These are phyloP conservation scores for Apiotrichum sp. DNA, from an alignment of 1,284 basidiomycete genomes.

Conservation along the genomic window DNA sequence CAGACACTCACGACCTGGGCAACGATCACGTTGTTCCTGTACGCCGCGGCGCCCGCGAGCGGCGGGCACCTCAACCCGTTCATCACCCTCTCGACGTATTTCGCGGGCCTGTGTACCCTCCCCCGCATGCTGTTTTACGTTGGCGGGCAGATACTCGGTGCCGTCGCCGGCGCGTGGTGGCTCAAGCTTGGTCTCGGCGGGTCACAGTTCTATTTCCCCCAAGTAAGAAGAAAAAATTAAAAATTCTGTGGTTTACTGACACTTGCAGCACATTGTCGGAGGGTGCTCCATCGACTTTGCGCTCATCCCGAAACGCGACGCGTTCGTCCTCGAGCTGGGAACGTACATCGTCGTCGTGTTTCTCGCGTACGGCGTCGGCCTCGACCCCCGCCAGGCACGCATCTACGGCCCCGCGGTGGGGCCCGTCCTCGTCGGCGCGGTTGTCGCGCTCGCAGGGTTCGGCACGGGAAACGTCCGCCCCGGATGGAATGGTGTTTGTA, in stretches of 20 bases:
- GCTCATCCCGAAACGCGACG: neutral
- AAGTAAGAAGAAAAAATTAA: too few species aligned
- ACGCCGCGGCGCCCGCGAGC: neutral
- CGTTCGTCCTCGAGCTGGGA: conserved; percentile 3
- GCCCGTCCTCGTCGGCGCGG: conserved; percentile 2
- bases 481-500: conserved; percentile 2
- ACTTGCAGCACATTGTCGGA: neutral
- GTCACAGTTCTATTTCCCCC: neutral
- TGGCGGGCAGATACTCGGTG: neutral
- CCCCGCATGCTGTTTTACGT: conserved; percentile 4
- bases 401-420: neutral
- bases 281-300: conserved; percentile 3
- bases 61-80: conserved; percentile 9
- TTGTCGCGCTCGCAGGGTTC: neutral
- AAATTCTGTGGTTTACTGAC: neutral
- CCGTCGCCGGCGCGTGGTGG: neutral
- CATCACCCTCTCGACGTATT: conserved; percentile 3
- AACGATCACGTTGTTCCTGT: neutral
- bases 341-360: neutral
- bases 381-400: conserved; percentile 3
- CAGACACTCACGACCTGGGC: neutral
- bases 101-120: conserved; percentile 2
- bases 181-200: conserved; percentile 3
- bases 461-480: neutral
- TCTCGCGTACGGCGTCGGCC: conserved; percentile 7